Base-by-base conservation (phyloP, 345 rosid genomes). In the Euphorbia lathyris region DNA sequence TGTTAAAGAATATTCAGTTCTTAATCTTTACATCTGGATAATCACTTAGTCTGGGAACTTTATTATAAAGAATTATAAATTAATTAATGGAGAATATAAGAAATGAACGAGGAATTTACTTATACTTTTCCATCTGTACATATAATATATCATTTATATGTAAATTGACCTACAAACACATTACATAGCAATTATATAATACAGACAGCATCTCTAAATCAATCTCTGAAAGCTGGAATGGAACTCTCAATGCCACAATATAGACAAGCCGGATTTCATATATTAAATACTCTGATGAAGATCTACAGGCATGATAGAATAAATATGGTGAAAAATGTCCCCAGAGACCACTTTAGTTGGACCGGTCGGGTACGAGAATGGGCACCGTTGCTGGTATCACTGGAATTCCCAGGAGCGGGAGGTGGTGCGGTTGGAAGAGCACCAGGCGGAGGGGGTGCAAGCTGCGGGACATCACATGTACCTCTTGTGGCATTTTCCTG, bases 401-500 rank as follows among this genome's bases (percentile, higher is more conserved):
- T n/a, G 20, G 65, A 5, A 59, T n/a, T 48, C 11, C 59, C 36
- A 0, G 78, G 70, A 36, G 68, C 10, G 7, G 57, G 26, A 25
- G 23, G 32, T 30, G 27, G 58, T 0, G 84, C 26, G 66, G 59
- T 66, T 50, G 68, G n/a, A 23, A 77, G 73, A 0, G 92, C 66
- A 1, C 84, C 87, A 30, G 96, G 97, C 20, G 87, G 88, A 38
- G 99, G 99, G 2, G 99, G 92, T 0, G 98, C 71, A 14, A 81
- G 72, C 0, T 71, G 69, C 7, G 99, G 97, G 67, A 81, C 82
- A 69, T 92, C 92, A 26, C 99, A 95, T 48, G 88, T 83, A 0
- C 97, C 99, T 27, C 78, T 84, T 25, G 87, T 81, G 27, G 91
- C 92, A 75, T 90, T 88, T 64, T 74, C 81, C 97, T 95, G 86